A percentile compares a stretch with the other conserved stretches of the same genome.
These are phyloP conservation scores for Penicillium manginii DNA, from an alignment of 495 filamentous ascomycete genomes.

Conservation along the genomic window DNA sequence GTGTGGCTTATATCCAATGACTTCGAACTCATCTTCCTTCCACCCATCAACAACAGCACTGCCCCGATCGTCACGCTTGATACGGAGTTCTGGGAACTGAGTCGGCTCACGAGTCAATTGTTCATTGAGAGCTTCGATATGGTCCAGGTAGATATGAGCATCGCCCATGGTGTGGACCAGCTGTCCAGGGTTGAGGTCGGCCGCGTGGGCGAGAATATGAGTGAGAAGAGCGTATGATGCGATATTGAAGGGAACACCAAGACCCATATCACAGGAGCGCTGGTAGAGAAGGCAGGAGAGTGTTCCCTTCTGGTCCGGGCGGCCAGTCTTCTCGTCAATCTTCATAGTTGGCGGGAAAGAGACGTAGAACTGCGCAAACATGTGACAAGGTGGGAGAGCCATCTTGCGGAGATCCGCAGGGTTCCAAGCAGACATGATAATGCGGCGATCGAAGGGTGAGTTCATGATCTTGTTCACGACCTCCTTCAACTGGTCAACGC, in stretches of 20 bases:
- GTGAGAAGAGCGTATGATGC: slow-evolving; percentile 90
- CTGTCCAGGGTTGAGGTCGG: slow-evolving; percentile 78
- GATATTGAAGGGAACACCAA: slow-evolving; percentile 98
- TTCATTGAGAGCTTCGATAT: slow-evolving; percentile 80
- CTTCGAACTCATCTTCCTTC: slow-evolving; percentile 84
- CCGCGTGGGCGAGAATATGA: slow-evolving; percentile 89
- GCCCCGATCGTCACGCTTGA: slow-evolving; percentile 64
- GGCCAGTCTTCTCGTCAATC: slow-evolving; percentile 39
- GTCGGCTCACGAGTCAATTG: slow-evolving; percentile 81
- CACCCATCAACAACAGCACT: slow-evolving; percentile 73
- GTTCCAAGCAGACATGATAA: slow-evolving; percentile 94
- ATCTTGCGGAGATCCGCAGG: slow-evolving; percentile 82
- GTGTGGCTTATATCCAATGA: slow-evolving; percentile 88
- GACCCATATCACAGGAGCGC: slow-evolving; percentile 93
- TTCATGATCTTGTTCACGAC: slow-evolving; percentile 80
- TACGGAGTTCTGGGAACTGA: slow-evolving; percentile 78
- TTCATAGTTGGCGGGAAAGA: slow-evolving; percentile 62
- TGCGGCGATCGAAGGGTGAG: slow-evolving; percentile 83
- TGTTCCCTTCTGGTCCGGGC: slow-evolving; percentile 56
- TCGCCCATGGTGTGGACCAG: slow-evolving; percentile 96
- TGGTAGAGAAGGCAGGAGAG: slow-evolving; percentile 90
- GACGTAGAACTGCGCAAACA: slow-evolving; percentile 99
- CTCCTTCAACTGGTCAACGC: slow-evolving; percentile 88
- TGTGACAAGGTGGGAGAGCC: slow-evolving; percentile 96
- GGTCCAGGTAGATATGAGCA: slow-evolving; percentile 92